A percentile compares a stretch with the other conserved stretches of the same genome.
Conservation (phyloP, 192 early-diverging fungal species). For the Coemansia sp. region DNA sequence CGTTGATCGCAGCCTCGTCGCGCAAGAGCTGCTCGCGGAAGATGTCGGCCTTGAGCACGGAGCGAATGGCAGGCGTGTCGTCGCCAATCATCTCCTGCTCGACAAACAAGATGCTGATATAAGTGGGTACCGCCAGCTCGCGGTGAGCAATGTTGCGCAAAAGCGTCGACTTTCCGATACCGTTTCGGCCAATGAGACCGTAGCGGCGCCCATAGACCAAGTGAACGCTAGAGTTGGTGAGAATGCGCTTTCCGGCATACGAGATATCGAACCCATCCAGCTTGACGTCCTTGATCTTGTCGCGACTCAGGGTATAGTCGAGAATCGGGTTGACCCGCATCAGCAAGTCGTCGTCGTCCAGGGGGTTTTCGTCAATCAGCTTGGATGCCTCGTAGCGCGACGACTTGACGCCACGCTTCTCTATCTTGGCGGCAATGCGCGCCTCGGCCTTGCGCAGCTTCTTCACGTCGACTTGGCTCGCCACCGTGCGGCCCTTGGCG, state of each 20-base stretch:
- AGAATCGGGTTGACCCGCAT: constrained; percentile 92
- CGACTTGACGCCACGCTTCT: constrained; percentile 71
- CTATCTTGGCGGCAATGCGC: constrained; percentile 90
- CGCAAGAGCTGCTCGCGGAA: constrained; percentile 89
- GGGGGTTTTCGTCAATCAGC: constrained; percentile 66
- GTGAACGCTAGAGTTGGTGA: constrained; percentile 82
- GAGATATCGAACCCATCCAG: constrained; percentile 97
- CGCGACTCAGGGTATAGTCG: constrained; percentile 76
- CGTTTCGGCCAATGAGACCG: constrained; percentile 93
- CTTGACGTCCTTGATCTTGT: constrained; percentile 94
- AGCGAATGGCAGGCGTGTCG: constrained; percentile 81
- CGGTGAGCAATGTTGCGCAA: constrained; percentile 77
- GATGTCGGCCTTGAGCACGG: constrained; percentile 91
- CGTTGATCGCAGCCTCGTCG: constrained; percentile 74
- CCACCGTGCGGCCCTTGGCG: constrained; percentile 66
- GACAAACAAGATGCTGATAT: constrained; percentile 96
- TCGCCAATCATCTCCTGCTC: constrained; percentile 98
- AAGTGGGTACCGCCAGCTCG: constrained; percentile 85
- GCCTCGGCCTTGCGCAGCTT: constrained; percentile 93
- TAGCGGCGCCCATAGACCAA: constrained; percentile 91
- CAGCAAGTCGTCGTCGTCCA: constrained; percentile 70
- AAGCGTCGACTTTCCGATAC: constrained; percentile 86
- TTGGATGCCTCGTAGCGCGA: constrained; percentile 77
- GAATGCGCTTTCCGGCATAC: constrained; percentile 91
- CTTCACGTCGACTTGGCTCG: constrained; percentile 74